phyloP scores from a whole-genome alignment of 164 flowering plant genomes.

The Euptelea pleiosperma region DNA sequence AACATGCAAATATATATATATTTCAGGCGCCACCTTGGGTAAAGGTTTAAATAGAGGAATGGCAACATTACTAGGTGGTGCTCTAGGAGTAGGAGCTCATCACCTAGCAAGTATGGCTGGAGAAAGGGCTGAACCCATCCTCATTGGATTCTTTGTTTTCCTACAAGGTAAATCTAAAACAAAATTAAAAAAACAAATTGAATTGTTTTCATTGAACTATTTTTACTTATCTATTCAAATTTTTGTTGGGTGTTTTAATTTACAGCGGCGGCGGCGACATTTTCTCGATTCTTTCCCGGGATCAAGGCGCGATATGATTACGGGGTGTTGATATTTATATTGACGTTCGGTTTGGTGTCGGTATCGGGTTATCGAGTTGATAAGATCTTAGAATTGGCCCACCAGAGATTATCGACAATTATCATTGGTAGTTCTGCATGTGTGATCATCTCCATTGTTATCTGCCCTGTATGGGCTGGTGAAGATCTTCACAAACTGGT shows the following conservation, averaged over 20 bases:
- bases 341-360: constrained; percentile 70
- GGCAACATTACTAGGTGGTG: constrained; percentile 69
- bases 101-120: constrained; percentile 53
- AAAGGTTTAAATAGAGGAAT: constrained; percentile 66
- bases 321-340: constrained; percentile 65
- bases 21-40: constrained; percentile 61
- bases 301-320: constrained; percentile 74
- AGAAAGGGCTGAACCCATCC: constrained; percentile 51
- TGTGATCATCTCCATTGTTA: constrained; percentile 42
- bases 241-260: not conserved
- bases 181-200: too few species aligned
- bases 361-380: constrained; percentile 69
- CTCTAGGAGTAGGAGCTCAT: constrained; percentile 63
- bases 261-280: constrained; percentile 59
- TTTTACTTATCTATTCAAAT: not conserved
- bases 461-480: constrained; percentile 92
- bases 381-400: constrained; percentile 48
- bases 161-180: constrained; percentile 54
- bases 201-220: too few species aligned
- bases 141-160: constrained; percentile 59
- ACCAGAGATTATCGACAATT: constrained; percentile 59
- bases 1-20: not conserved
- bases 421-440: constrained; percentile 55
- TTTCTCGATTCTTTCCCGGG: constrained; percentile 56
- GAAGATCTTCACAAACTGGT: constrained; percentile 68